Conservation (phyloP, 2,329 filamentous ascomycete species). For the Pseudonectria foliicola region DNA sequence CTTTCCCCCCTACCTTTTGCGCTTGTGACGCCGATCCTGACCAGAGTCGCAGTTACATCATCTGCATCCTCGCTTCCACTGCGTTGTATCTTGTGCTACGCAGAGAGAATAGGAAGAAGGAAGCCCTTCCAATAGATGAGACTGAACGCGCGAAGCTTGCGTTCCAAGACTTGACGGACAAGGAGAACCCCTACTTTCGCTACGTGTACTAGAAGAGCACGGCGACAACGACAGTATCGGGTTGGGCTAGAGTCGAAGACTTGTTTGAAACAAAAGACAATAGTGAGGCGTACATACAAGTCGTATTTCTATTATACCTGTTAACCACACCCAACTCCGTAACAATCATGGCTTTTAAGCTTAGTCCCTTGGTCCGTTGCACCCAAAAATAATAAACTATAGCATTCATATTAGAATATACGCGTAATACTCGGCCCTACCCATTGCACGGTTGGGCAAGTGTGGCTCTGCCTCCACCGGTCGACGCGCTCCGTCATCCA, state of each 20-base stretch:
- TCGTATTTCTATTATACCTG: too few relatives aligned
- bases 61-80: slow-evolving; percentile 53
- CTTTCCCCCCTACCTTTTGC: too few relatives aligned
- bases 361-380: neutral
- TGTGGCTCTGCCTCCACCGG: slow-evolving; percentile 18
- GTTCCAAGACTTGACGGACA: slow-evolving; percentile 62
- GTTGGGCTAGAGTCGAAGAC: too few relatives aligned
- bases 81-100: slow-evolving; percentile 52
- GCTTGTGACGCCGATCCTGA: too few relatives aligned
- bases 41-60: slow-evolving; percentile 47
- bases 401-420: slow-evolving; percentile 15
- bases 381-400: neutral
- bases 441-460: slow-evolving; percentile 25
- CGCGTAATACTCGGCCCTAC: slow-evolving; percentile 26
- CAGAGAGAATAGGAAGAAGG: slow-evolving; percentile 50
- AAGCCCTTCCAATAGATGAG: slow-evolving; percentile 45
- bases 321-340: too few relatives aligned
- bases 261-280: too few relatives aligned
- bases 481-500: slow-evolving; percentile 21
- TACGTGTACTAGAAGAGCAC: slow-evolving; percentile 47
- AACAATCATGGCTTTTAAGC: neutral
- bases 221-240: too few relatives aligned
- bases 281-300: too few relatives aligned
- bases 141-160: slow-evolving; percentile 55
- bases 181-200: slow-evolving; percentile 59